Base-by-base conservation (phyloP, 192 early-diverging fungal species). In the Coemansia furcata region DNA sequence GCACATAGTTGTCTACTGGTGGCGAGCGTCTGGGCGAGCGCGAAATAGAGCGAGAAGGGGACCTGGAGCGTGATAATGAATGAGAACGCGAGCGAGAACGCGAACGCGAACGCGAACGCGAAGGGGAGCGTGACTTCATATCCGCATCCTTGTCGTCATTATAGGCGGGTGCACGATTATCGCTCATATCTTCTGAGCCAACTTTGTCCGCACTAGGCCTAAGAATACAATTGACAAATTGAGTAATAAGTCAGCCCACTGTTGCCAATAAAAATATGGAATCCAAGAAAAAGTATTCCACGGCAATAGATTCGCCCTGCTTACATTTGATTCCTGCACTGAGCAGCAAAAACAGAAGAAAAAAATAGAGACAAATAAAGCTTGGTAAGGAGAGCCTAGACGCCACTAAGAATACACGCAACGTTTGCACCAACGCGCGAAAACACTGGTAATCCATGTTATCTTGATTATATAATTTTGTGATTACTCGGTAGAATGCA, bases 401-500 rank as follows among this genome's bases (percentile, higher is more conserved):
- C 23, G 23, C 23, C 23, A 26, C 23, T 26, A 26, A 26, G 23
- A 26, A 26, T 26, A 26, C 23, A 26, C 23, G 23, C 11, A 26
- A 19, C 40, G 60, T 44, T 46, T 47, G 12, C 15, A 8, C 10
- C 62, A 19, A 5, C 14, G 12, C 29, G 12, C 6, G 54, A 57
- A 57, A 33, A 57, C 35, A 4, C 7, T 33, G 15, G 32, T 32
- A 30, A 57, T 57, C 15, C 5, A 4, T 1, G 19, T 14, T 9
- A 29, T 26, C 21, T 14, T 4, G 32, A 49, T 33, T 55, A 43
- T 64, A 62, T 33, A 66, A 29, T 58, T 62, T 64, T 44, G 6
- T n/a, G 3, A 38, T 36, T 65, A 81, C 35, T 81, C 79, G 19
- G 71, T 63, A 3, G 79, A 81, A 59, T 82, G 70, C 65, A 82